phyloP scores from a whole-genome alignment of 805 yeast genomes.

The Suhomyces emberorum region DNA sequence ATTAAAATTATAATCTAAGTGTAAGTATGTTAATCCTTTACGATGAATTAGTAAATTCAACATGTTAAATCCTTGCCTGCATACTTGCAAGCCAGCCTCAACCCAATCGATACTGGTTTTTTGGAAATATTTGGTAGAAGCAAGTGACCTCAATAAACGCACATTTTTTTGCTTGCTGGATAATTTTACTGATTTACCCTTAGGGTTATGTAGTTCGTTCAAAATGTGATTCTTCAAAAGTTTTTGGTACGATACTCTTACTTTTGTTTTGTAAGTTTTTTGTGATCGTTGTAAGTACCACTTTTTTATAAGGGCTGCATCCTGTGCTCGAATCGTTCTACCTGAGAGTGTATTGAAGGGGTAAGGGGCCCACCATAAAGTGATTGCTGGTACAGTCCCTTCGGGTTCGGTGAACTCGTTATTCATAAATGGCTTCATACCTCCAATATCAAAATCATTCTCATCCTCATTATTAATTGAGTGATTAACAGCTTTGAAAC shows the following conservation, averaged over 20 bases:
- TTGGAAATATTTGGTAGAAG: slow-evolving; percentile 83
- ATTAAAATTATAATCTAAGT: slow-evolving; percentile 92
- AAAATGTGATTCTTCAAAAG: slow-evolving; percentile 72
- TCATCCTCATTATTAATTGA: slow-evolving; percentile 38
- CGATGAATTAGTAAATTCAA: slow-evolving; percentile 83
- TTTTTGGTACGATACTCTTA: slow-evolving; percentile 84
- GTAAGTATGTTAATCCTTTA: slow-evolving; percentile 87
- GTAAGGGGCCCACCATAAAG: slow-evolving; percentile 74
- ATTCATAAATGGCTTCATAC: slow-evolving; percentile 51
- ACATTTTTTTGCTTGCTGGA: slow-evolving; percentile 47
- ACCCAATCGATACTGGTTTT: slow-evolving; percentile 96
- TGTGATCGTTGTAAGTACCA: slow-evolving; percentile 78
- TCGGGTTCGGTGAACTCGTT: slow-evolving; percentile 30
- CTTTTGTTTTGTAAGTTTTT: slow-evolving; percentile 64
- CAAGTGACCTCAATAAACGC: slow-evolving; percentile 60
- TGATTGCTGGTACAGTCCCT: slow-evolving; percentile 51
- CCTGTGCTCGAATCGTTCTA: slow-evolving; percentile 75
- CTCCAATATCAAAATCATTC: slow-evolving; percentile 37
- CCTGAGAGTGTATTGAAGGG: slow-evolving; percentile 84
- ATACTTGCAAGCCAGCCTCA: slow-evolving; percentile 93
- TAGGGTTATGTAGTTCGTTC: slow-evolving; percentile 60
- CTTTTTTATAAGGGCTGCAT: slow-evolving; percentile 75
- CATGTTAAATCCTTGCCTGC: slow-evolving; percentile 93
- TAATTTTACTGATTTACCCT: slow-evolving; percentile 26
- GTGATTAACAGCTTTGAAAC: slow-evolving; percentile 12